A percentile compares a stretch with the other conserved stretches of the same genome.
phyloP scores from a whole-genome alignment of 2,329 filamentous ascomycete species.

The Alternaria angustiovoidea region DNA sequence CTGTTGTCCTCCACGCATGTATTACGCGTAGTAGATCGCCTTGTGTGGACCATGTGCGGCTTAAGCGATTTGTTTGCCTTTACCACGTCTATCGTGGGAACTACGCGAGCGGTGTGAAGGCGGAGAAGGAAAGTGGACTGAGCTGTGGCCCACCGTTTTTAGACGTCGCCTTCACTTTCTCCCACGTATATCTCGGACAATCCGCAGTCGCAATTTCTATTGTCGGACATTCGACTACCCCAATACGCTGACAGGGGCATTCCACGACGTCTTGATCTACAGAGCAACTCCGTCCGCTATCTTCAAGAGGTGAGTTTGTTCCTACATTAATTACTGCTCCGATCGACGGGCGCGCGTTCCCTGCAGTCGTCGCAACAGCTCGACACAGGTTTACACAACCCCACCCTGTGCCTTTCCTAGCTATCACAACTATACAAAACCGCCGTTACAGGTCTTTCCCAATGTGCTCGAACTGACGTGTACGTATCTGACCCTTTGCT shows the following conservation, averaged over 20 bases:
- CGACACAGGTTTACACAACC: neutral
- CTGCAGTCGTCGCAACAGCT: neutral
- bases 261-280: neutral
- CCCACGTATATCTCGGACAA: neutral
- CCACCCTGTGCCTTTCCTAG: neutral
- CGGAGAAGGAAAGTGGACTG: neutral
- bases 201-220: neutral
- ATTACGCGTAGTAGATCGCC: neutral
- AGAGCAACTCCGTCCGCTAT: neutral
- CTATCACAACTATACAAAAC: neutral
- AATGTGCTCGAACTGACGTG: neutral
- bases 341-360: neutral
- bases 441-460: neutral
- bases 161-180: neutral
- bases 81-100: neutral
- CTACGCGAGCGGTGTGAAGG: neutral
- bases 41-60: neutral
- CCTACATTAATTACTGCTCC: no score
- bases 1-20: neutral
- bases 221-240: neutral
- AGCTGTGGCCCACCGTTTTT: neutral
- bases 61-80: neutral
- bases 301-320: neutral
- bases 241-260: neutral
- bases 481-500: neutral